Conservation (phyloP, 129 eudicot genomes). For the Flaveria trinervia region DNA sequence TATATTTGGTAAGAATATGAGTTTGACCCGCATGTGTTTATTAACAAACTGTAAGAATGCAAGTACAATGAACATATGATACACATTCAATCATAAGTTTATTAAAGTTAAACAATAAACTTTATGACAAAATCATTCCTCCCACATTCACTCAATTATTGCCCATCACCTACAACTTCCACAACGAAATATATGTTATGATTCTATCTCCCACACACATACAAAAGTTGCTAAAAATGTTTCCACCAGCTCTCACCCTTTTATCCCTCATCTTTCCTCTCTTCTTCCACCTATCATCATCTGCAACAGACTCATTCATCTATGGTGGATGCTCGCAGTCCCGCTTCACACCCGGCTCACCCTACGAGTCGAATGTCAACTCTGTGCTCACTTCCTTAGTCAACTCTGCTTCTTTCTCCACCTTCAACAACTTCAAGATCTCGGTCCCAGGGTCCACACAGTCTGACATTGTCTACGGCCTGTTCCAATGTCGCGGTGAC, state of each 20-base stretch:
- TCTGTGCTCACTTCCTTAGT: slow-evolving; percentile 71
- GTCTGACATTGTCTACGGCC: slow-evolving; percentile 63
- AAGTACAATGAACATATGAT: not conserved
- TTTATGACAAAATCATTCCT: slow-evolving; percentile 23
- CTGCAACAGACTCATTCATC: slow-evolving; percentile 55
- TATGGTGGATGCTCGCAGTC: slow-evolving; percentile 74
- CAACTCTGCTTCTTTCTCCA: slow-evolving; percentile 63
- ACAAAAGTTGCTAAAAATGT: slow-evolving; percentile 30
- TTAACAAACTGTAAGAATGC: not conserved
- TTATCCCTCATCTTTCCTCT: slow-evolving; percentile 32
- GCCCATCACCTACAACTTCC: slow-evolving; percentile 42
- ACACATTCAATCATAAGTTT: not conserved
- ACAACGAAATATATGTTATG: slow-evolving; percentile 28
- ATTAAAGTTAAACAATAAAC: not conserved
- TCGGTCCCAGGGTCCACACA: slow-evolving; percentile 69
- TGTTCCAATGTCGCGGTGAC: slow-evolving; percentile 82
- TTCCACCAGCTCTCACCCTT: slow-evolving; percentile 28
- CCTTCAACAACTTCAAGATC: slow-evolving; percentile 65
- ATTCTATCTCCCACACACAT: slow-evolving; percentile 25
- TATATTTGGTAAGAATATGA: not conserved
- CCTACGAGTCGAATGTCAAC: slow-evolving; percentile 68
- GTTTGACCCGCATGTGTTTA: not conserved
- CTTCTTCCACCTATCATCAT: slow-evolving; percentile 35
- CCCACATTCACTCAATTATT: slow-evolving; percentile 43
- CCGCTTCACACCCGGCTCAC: slow-evolving; percentile 48